Base-by-base conservation (phyloP, 441 rosid genomes). In the Arabidopsis lyrata region DNA sequence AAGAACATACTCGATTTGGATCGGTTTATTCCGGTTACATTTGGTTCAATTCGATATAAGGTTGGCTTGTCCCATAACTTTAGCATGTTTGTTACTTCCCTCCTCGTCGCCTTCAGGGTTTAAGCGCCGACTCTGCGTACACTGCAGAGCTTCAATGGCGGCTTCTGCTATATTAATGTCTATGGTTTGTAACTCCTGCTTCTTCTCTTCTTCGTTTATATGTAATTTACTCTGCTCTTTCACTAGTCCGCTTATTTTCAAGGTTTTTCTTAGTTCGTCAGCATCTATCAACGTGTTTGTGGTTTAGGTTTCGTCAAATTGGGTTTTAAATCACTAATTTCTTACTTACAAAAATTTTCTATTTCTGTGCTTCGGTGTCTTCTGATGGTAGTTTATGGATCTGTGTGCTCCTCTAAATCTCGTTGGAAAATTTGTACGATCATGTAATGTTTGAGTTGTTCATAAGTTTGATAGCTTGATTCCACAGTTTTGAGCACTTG, bases 121-220 rank as follows among this genome's bases (percentile, higher is more conserved):
- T 48, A 16, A 57, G 61, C 73, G 68, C 69, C 59, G 77, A 73
- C 18, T 48, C 59, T 73, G 42, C 39, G 63, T 16, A 22, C 54
- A 41, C 69, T 11, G 15, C 18, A 22, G 20, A 52, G 47, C 66
- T 49, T 58, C 63, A 53, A 54, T 68, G 74, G 70, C 68, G 63
- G 41, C 62, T 52, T 41, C 68, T 60, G 36, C 63, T 32, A 67
- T 38, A 6, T 29, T 59, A 42, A 5, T 75, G 14, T 34, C 79
- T 27, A 62, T 54, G 79, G 79, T 75, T 45, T 61, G 65, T 54
- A 8, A 62, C 4, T 52, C 6, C 16, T 18, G 16, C 20, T 8
- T 20, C 31, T 20, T 29, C 0, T 36, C 52, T 29, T 60, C 45
- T 50, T 50, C 62, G 60, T 58, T 24, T 58, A 36, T 58, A 5